Evolutionary conservation across 83 land plant species (phyloP).

Genomic region (Diphasiastrum complanatum): DNA sequence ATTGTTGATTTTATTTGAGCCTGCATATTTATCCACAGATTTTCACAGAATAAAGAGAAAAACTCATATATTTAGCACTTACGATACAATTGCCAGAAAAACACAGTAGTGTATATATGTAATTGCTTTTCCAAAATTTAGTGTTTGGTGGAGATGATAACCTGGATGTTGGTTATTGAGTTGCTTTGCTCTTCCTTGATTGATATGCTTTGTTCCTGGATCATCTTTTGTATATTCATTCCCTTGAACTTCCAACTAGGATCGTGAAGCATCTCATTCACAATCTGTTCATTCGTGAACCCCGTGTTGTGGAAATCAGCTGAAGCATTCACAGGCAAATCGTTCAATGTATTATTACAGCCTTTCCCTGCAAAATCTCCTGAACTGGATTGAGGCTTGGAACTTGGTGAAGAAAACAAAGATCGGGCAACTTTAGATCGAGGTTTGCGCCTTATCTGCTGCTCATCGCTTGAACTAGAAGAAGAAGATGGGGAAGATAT

Average conservation of each 20-base stretch:
- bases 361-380: slow-evolving; percentile 8
- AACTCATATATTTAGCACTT: background rate
- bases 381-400: background rate
- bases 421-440: slow-evolving; percentile 22
- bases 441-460: background rate
- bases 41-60: background rate
- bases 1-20: slow-evolving; percentile 65
- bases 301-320: slow-evolving; percentile 20
- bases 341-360: too few species aligned
- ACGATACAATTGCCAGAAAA: background rate
- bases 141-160: too few species aligned
- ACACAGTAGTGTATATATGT: background rate
- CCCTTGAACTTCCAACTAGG: slow-evolving; percentile 31
- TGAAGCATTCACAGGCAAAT: slow-evolving; percentile 12
- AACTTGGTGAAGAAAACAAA: slow-evolving; percentile 9
- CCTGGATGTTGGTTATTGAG: too few species aligned
- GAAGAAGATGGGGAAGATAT: slow-evolving; percentile 22
- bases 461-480: slow-evolving; percentile 10
- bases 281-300: slow-evolving; percentile 62
- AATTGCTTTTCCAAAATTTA: background rate
- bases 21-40: slow-evolving; percentile 26
- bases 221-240: background rate
- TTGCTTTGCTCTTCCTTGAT: background rate
- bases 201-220: background rate
- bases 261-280: slow-evolving; percentile 78